Percentiles rank a stretch among this genome's conserved stretches.
Conservation (phyloP, 306 rosid species). For the Herpetospermum pedunculosum region DNA sequence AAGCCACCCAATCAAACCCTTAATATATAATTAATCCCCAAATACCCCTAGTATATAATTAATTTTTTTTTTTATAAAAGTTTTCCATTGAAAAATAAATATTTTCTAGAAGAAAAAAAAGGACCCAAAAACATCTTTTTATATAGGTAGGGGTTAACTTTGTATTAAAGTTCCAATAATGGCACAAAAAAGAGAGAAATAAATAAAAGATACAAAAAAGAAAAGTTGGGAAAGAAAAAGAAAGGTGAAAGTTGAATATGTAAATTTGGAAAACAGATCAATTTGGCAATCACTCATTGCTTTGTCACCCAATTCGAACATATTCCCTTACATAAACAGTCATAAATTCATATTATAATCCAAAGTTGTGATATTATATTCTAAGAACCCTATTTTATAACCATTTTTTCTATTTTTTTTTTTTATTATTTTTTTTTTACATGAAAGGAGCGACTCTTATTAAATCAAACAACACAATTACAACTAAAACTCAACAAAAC, state of each 20-base stretch:
- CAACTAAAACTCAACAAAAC: no score
- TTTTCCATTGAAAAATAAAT: background rate
- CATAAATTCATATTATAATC: no score
- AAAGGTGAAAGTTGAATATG: constrained; percentile 9
- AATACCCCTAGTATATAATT: background rate
- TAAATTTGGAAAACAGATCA: constrained; percentile 22
- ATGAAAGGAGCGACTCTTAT: no score
- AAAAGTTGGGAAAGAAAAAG: background rate
- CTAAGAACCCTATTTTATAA: no score
- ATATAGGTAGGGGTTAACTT: background rate
- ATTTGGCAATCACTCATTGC: constrained; percentile 17
- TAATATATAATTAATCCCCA: background rate
- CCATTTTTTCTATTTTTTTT: no score
- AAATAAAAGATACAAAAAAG: background rate
- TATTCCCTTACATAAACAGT: no score
- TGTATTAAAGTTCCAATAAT: background rate
- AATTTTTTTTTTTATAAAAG: no score
- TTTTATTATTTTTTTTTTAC: no score
- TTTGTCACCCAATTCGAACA: constrained; percentile 22
- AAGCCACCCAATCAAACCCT: background rate
- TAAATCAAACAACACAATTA: no score
- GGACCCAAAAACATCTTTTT: background rate
- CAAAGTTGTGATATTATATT: no score
- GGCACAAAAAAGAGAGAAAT: background rate
- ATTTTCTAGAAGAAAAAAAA: background rate